Evolutionary conservation across 1,284 basidiomycete species (phyloP), one percentile per base, ranked within the genome.

Genomic region (Sporisorium sorghi): DNA sequence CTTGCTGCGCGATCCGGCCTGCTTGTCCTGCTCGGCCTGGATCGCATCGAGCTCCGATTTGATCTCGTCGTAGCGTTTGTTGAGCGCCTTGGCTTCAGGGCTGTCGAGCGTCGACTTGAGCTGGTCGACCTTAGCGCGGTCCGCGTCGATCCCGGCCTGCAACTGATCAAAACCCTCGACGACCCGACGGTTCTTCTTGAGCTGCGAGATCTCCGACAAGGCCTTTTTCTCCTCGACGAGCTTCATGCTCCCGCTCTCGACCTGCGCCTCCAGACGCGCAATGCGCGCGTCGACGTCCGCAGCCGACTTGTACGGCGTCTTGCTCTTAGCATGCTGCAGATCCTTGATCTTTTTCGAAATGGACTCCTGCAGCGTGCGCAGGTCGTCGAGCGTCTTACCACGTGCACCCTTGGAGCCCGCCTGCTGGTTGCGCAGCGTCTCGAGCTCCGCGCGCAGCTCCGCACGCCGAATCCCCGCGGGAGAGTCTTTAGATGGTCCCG

Each of bases 171-270:
- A 73, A 53, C 57, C 64, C 46, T 83, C 83, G 30, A 83, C 74
- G 24, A 55, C 52, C 51, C 77, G 80, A 43, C 79, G 77, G 54
- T 75, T 58, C 57, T 79, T 80, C 53, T 88, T 87, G 28, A 83
- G 75, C 85, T 94, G 92, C 55, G 77, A 83, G 78, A 99, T 97
- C 82, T 99, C 96, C 77, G 90, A 89, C 21, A 99, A 88, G 6
- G 95, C 93, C 74, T 93, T 91, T 86, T 97, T 98, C 87, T 99
- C 97, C 60, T 97, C 96, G 39, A 92, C 94, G 59, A 99, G 88
- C 85, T 94, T 97, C 89, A 99, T 88, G 72, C 84, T 90, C 23
- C 96, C 97, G 10, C 92, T 92, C 83, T 98, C 96, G 66, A 99
- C 91, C 84, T 94, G 92, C 30, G 72, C 79, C 89, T 91, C 70